These are phyloP conservation scores for Xanthoconium purpureum DNA, from an alignment of 768 basidiomycete species.

Conservation along the genomic window DNA sequence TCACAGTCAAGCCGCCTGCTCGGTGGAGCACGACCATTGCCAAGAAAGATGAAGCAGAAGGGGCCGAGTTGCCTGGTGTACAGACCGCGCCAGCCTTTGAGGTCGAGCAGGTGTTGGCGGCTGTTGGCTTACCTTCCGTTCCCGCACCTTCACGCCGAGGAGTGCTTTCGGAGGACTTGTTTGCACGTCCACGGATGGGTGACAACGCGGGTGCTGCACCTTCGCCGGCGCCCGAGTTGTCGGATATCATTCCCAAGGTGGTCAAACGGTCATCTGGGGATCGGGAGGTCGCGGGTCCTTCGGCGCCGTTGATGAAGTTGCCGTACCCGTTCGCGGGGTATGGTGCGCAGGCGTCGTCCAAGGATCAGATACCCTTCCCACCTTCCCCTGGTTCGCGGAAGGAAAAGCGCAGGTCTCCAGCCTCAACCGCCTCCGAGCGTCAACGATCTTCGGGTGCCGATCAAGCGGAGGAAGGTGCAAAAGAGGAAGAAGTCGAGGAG, in stretches of 20 bases:
- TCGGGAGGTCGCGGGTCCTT: constrained; percentile 37
- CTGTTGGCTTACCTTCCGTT: constrained; percentile 46
- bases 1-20: constrained; percentile 39
- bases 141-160: constrained; percentile 56
- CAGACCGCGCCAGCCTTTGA: constrained; percentile 37
- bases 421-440: constrained; percentile 28
- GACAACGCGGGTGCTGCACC: constrained; percentile 26
- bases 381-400: constrained; percentile 50
- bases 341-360: constrained; percentile 58
- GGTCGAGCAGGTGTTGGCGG: constrained; percentile 60
- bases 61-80: constrained; percentile 23
- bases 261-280: constrained; percentile 49
- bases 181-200: constrained; percentile 44
- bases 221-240: constrained; percentile 31
- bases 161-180: constrained; percentile 62
- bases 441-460: constrained; percentile 30
- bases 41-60: constrained; percentile 31
- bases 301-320: constrained; percentile 46
- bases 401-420: constrained; percentile 33
- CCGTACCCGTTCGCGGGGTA: constrained; percentile 73
- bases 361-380: constrained; percentile 75
- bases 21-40: constrained; percentile 35
- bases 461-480: constrained; percentile 23
- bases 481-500: constrained; percentile 16
- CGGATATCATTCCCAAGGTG: constrained; percentile 44